Evolutionary conservation across 1,139 yeast genomes (phyloP), one percentile per base, ranked within the genome.

Genomic region (Hanseniaspora uvarum): DNA sequence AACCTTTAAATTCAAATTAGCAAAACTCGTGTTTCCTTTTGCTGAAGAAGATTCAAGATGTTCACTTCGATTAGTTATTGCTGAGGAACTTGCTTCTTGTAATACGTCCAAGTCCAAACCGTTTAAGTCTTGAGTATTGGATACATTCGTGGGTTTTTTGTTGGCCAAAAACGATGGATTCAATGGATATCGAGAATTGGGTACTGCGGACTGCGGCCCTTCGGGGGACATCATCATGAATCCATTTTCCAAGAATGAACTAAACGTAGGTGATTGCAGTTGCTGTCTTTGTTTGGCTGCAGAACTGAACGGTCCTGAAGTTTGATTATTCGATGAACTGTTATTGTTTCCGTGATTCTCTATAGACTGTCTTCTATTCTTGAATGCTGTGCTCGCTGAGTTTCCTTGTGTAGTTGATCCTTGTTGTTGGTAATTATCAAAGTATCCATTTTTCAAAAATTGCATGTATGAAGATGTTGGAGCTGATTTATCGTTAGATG

Each of bases 221-320:
- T 41, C 53, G 6, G 53, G 53, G 3, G 53, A 50, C 41, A 50
- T 43, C 23, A 48, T 48, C 40, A 44, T 44, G 38, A 50, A 43
- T 19, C 53, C 53, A 18, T 36, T 50, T 28, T 50, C 53, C 26
- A 50, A 34, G 26, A 50, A 50, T n/a, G 47, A 26, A 12, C 38
- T 50, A n/a, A 50, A 50, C 7, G 28, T 41, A 4, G 53, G 53
- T 14, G 53, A 50, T 18, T 50, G 53, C 21, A 50, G 12, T 3
- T 36, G 47, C 5, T 36, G 47, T 43, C 43, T 50, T 50, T 36
- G 36, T 11, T 36, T 40, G 24, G 19, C 37, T 2, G 30, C 12
- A 19, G 40, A 31, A 28, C 31, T 28, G 31, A 10, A 28, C 31
- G 31, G 31, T 28, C 31, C 31, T 28, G 31, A 28, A 10, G 31